Conservation (phyloP, 345 rosid species). For the Lepidium didymum region DNA sequence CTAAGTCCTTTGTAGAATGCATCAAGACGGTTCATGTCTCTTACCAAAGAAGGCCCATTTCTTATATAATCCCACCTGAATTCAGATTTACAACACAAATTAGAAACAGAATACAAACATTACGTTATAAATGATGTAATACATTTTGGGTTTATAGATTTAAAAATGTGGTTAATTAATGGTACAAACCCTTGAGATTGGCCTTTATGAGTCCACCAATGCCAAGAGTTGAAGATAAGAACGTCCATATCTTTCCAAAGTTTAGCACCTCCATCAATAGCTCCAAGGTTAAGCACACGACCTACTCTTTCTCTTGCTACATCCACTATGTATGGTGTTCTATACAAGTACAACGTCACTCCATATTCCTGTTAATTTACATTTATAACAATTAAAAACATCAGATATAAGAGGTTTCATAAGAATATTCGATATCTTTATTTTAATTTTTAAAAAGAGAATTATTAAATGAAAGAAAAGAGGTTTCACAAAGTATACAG, state of each 20-base stretch:
- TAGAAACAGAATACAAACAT: neutral
- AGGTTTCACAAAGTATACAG: conserved; percentile 7
- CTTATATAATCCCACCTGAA: conserved; percentile 80
- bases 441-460: neutral
- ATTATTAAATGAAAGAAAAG: conserved; percentile 2
- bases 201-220: conserved; percentile 96
- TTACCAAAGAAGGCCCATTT: conserved; percentile 42
- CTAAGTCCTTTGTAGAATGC: conserved; percentile 72
- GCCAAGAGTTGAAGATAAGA: conserved; percentile 91
- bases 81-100: neutral
- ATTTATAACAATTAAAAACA: neutral
- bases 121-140: neutral
- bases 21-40: conserved; percentile 64
- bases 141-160: neutral
- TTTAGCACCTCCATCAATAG: conserved; percentile 49
- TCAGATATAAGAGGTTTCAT: neutral
- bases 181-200: conserved; percentile 48
- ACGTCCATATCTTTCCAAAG: conserved; percentile 82
- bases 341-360: conserved; percentile 54
- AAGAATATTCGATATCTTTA: neutral
- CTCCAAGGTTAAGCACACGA: conserved; percentile 54
- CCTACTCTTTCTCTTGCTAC: conserved; percentile 52
- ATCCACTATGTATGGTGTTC: conserved; percentile 86
- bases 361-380: conserved; percentile 51
- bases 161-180: neutral